These are phyloP conservation scores for Magnolia kwangsiensis DNA, from an alignment of 164 flowering plant genomes.

Conservation along the genomic window DNA sequence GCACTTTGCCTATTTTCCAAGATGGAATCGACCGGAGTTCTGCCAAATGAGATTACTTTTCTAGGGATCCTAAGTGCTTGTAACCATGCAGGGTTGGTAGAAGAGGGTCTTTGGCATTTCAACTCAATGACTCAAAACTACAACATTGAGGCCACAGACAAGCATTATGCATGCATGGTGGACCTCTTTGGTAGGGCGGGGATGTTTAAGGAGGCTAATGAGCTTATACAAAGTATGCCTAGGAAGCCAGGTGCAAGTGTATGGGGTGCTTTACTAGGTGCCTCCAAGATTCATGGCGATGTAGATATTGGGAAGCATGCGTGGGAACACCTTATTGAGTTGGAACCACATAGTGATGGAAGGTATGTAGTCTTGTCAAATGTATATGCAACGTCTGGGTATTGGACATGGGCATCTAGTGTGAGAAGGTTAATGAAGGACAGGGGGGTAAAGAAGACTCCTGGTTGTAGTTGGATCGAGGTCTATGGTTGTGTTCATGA, in stretches of 20 bases:
- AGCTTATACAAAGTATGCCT: conserved; percentile 15
- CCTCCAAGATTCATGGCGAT: conserved; percentile 16
- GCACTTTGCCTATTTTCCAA: conserved; percentile 13
- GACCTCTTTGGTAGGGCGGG: conserved; percentile 24
- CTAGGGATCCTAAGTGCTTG: conserved; percentile 19
- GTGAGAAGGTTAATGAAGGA: conserved; percentile 14
- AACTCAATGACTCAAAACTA: conserved; percentile 14
- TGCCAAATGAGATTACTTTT: conserved; percentile 22
- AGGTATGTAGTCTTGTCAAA: conserved; percentile 15
- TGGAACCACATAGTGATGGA: conserved; percentile 20
- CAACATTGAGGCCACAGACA: conserved; percentile 12
- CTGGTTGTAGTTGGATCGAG: conserved; percentile 29
- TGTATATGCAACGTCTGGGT: conserved; percentile 18
- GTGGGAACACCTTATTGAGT: conserved; percentile 10
- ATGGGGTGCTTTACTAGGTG: conserved; percentile 23
- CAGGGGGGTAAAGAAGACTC: conserved; percentile 13
- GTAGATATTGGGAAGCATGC: conserved; percentile 17
- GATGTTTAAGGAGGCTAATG: conserved; percentile 13
- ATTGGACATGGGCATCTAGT: conserved; percentile 16
- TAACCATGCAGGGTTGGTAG: conserved; percentile 20
- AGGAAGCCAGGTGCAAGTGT: conserved; percentile 19
- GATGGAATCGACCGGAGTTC: conserved; percentile 15
- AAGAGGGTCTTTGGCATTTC: conserved; percentile 17
- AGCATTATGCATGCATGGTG: conserved; percentile 24
- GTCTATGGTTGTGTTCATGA: conserved; percentile 17